Conservation (phyloP, 1,284 basidiomycete genomes). For the Acaromyces ingoldii region DNA sequence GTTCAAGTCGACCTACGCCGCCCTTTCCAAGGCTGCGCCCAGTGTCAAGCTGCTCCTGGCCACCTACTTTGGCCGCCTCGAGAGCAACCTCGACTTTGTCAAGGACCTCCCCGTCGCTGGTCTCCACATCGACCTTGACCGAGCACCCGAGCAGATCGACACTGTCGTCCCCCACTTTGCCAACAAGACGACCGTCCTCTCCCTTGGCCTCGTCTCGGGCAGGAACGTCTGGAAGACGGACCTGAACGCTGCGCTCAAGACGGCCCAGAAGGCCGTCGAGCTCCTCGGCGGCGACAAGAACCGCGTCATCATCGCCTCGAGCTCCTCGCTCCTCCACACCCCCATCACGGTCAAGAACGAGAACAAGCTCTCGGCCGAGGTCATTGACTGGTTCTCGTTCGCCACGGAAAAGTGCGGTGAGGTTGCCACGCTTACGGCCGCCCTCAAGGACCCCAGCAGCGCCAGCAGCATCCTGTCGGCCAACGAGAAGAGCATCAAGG, state of each 20-base stretch:
- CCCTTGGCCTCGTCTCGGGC: slow-evolving; percentile 93
- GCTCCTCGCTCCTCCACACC: slow-evolving; percentile 96
- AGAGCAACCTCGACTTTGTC: slow-evolving; percentile 81
- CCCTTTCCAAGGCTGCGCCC: slow-evolving; percentile 69
- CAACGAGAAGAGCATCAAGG: slow-evolving; percentile 86
- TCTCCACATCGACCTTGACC: slow-evolving; percentile 94
- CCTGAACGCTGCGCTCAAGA: slow-evolving; percentile 74
- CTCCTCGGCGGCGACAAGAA: slow-evolving; percentile 37
- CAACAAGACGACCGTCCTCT: slow-evolving; percentile 65
- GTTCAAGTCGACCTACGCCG: slow-evolving; percentile 75
- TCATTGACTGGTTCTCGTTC: slow-evolving; percentile 98
- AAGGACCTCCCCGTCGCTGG: slow-evolving; percentile 89
- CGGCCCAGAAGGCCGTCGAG: slow-evolving; percentile 70
- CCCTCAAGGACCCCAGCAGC: slow-evolving; percentile 34
- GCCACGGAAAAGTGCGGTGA: slow-evolving; percentile 93
- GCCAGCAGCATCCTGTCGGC: slow-evolving; percentile 34
- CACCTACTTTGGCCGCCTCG: slow-evolving; percentile 91
- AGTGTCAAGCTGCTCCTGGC: slow-evolving; percentile 83
- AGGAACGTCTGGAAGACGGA: slow-evolving; percentile 99
- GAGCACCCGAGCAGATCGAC: slow-evolving; percentile 78
- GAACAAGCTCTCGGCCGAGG: slow-evolving; percentile 81
- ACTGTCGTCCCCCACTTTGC: slow-evolving; percentile 70
- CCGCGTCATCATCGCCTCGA: slow-evolving; percentile 88
- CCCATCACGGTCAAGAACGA: slow-evolving; percentile 92
- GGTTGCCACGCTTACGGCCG: slow-evolving; percentile 73